Percentiles rank a stretch among this genome's conserved stretches.
phyloP scores from a whole-genome alignment of 495 filamentous ascomycete species.

The Xylaria acuta region DNA sequence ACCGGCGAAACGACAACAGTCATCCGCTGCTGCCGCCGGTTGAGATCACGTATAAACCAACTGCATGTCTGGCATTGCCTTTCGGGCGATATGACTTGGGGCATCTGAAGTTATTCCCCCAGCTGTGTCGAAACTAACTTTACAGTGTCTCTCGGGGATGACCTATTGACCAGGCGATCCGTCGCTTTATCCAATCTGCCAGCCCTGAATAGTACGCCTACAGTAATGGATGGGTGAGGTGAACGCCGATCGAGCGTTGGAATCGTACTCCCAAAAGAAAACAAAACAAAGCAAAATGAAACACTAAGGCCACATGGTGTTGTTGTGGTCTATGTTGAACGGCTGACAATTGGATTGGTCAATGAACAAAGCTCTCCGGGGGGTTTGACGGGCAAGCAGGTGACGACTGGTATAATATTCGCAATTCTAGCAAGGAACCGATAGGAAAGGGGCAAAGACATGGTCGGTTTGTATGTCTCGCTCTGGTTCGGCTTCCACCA shows the following conservation, averaged over 20 bases:
- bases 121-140: slow-evolving; percentile 32
- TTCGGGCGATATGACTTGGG: slow-evolving; percentile 8
- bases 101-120: slow-evolving; percentile 1
- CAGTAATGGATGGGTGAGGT: slow-evolving; percentile 3
- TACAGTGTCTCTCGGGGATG: slow-evolving; percentile 28
- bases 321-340: slow-evolving; percentile 1
- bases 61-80: not conserved
- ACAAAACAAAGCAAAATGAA: not conserved
- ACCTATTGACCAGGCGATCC: slow-evolving; percentile 22
- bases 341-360: not conserved
- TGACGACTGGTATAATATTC: not conserved
- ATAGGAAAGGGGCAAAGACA: not conserved
- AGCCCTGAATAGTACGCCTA: not conserved
- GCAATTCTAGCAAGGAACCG: slow-evolving; percentile 6
- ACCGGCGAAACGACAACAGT: slow-evolving; percentile 40
- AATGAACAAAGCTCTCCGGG: not conserved
- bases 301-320: not conserved
- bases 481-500: not conserved
- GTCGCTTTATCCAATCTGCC: not conserved
- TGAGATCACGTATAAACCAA: slow-evolving; percentile 28
- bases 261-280: too few relatives aligned
- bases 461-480: slow-evolving; percentile 1
- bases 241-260: not conserved
- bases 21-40: slow-evolving; percentile 45
- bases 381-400: slow-evolving; percentile 7